Evolutionary conservation across 208 protist species (phyloP), one percentile per base, ranked within the genome.

Genomic region (Herpetomonas samuelpessoai): DNA sequence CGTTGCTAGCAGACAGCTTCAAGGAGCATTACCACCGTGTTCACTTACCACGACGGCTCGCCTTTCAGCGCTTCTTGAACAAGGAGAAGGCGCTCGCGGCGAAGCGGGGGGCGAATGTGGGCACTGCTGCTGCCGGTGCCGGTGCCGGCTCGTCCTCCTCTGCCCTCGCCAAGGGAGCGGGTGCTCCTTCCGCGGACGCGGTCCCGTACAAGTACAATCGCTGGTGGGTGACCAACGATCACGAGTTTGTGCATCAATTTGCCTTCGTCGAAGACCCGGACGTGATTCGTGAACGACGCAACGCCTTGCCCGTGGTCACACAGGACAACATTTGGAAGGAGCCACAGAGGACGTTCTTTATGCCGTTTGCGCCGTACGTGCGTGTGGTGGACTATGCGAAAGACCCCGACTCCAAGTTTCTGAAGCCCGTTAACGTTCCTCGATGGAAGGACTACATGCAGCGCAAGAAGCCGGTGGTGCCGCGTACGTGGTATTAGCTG

Each of bases 391-490:
- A 96, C 64, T 96, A 96, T 64, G 73, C 83, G 26, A 93, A 92
- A 56, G 89, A 96, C 63, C 74, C 86, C 0, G 89, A 96, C 68
- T 57, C 80, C 10, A 93, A 93, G 78, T 92, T 93, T 57, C 54
- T 96, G 38, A 86, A 81, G 56, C 86, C 89, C 24, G 73, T 92
- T 3, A 96, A 91, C 71, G 61, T 96, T 22, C 89, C 89, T 1
- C 78, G 86, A 18, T 96, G 89, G 86, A 96, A 96, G 74, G 89
- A 96, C 59, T 96, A 92, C 73, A 96, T 96, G 89, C 83, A 90
- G 59, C 86, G 89, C 44, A 88, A 84, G 22, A 96, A 92, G 69
- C 89, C 89, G 2, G 77, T 93, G 0, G 70, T 96, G 25, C 89
- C 89, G 6, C 74, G 89, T 21, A 96, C 89, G 3, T 96, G 89